phyloP scores from a whole-genome alignment of 495 filamentous ascomycete genomes.

The Talaromyces adpressus region DNA sequence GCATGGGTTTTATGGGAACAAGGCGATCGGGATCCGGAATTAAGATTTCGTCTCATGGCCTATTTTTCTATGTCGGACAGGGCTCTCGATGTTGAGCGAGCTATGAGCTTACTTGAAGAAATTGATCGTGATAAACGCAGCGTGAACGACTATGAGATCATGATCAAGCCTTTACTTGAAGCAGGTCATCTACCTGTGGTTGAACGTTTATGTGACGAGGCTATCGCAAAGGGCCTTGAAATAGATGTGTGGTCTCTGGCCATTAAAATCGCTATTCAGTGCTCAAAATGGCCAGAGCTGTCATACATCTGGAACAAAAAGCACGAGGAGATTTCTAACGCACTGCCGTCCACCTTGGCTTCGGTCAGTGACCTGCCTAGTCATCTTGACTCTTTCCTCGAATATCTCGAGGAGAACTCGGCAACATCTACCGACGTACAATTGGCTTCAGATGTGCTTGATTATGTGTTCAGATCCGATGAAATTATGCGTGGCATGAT shows the following conservation, averaged over 20 bases:
- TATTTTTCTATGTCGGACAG: constrained; percentile 30
- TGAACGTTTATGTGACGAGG: constrained; percentile 23
- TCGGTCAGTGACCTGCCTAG: constrained; percentile 9
- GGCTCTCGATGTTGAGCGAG: constrained; percentile 27
- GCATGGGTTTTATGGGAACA: constrained; percentile 30
- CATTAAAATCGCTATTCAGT: constrained; percentile 28
- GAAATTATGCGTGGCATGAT: constrained; percentile 16
- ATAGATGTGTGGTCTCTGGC: constrained; percentile 16
- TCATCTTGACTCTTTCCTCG: constrained; percentile 9
- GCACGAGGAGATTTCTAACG: background rate
- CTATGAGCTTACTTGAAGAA: constrained; percentile 32
- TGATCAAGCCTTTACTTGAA: constrained; percentile 22
- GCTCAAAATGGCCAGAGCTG: constrained; percentile 25
- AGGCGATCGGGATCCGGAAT: constrained; percentile 20
- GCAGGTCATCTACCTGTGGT: constrained; percentile 14
- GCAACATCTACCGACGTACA: background rate
- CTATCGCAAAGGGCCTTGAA: constrained; percentile 17
- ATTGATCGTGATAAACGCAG: constrained; percentile 25
- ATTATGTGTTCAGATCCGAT: constrained; percentile 14
- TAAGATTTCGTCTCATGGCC: constrained; percentile 26
- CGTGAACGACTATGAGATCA: constrained; percentile 29
- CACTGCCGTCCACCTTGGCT: background rate
- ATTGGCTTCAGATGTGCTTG: constrained; percentile 19
- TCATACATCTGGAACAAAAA: constrained; percentile 13
- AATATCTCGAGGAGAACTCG: background rate